These are phyloP conservation scores for Pisolithus orientalis DNA, from an alignment of 768 basidiomycete genomes.

Conservation along the genomic window DNA sequence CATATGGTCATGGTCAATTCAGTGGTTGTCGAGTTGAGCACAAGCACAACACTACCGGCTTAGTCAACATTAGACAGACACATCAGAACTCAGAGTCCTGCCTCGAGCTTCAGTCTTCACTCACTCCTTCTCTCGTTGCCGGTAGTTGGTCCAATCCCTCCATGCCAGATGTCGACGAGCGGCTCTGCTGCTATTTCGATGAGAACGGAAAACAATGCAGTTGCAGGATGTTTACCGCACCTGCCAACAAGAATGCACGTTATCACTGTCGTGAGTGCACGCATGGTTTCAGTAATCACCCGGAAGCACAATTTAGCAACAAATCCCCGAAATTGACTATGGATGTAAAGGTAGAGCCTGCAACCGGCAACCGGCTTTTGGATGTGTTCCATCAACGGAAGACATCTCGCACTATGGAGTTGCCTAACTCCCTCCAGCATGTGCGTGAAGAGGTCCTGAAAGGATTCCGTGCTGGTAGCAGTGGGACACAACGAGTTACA, in stretches of 20 bases:
- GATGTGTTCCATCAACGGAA: not conserved
- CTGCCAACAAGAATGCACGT: not conserved
- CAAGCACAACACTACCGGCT: not conserved
- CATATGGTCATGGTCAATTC: too few species aligned
- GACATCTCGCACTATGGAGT: not conserved
- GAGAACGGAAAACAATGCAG: not conserved
- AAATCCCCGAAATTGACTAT: not conserved
- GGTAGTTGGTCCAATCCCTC: not conserved
- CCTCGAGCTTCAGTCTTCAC: not conserved
- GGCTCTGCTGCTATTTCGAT: not conserved
- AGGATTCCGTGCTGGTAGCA: not conserved
- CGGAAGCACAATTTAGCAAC: not conserved
- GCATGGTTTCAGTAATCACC: conserved; percentile 3
- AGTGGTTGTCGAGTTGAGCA: not conserved
- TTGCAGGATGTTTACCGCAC: not conserved
- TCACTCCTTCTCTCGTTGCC: not conserved
- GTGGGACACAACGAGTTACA: too few species aligned
- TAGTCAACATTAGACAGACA: not conserved
- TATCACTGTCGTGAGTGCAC: conserved; percentile 1
- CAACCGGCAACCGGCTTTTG: not conserved
- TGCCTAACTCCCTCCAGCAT: not conserved
- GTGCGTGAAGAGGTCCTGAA: not conserved
- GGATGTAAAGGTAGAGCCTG: not conserved
- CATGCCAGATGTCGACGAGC: too few species aligned
- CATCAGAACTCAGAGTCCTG: too few species aligned